Conservation (phyloP, 1,139 yeast species). For the Diutina catenulata region DNA sequence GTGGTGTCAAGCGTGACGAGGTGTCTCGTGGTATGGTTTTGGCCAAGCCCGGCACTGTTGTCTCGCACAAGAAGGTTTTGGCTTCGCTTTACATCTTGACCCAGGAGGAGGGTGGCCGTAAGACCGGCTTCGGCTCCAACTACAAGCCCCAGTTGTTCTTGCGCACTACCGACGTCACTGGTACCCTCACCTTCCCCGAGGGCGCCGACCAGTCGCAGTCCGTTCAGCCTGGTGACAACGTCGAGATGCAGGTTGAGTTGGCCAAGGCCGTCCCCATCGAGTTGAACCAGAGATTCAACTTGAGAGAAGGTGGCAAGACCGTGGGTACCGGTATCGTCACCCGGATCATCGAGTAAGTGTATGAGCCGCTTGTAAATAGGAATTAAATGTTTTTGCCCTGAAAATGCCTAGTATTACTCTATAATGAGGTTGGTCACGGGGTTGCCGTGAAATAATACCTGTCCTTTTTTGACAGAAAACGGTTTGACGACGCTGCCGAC, state of each 20-base stretch:
- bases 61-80: slow-evolving; percentile 88
- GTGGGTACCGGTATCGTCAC: slow-evolving; percentile 98
- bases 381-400: background rate
- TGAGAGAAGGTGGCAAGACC: slow-evolving; percentile 99
- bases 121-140: slow-evolving; percentile 92
- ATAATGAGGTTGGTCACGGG: no score
- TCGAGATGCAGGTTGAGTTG: slow-evolving; percentile 90
- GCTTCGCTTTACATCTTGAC: slow-evolving; percentile 88
- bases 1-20: slow-evolving; percentile 98
- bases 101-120: slow-evolving; percentile 99
- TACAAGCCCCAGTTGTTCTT: slow-evolving; percentile 97
- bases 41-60: slow-evolving; percentile 84
- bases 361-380: slow-evolving; percentile 3
- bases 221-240: slow-evolving; percentile 97
- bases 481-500: no score
- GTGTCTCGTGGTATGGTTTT: slow-evolving; percentile 96
- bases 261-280: slow-evolving; percentile 90
- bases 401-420: no score
- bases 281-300: slow-evolving; percentile 95
- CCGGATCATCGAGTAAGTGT: slow-evolving; percentile 62
- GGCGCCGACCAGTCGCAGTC: slow-evolving; percentile 73
- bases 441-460: no score
- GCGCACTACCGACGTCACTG: slow-evolving; percentile 94
- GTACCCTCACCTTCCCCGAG: slow-evolving; percentile 83
- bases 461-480: no score